These are phyloP conservation scores for Trichoderma afroharzianum DNA, from an alignment of 2,329 filamentous ascomycete genomes.

Conservation along the genomic window DNA sequence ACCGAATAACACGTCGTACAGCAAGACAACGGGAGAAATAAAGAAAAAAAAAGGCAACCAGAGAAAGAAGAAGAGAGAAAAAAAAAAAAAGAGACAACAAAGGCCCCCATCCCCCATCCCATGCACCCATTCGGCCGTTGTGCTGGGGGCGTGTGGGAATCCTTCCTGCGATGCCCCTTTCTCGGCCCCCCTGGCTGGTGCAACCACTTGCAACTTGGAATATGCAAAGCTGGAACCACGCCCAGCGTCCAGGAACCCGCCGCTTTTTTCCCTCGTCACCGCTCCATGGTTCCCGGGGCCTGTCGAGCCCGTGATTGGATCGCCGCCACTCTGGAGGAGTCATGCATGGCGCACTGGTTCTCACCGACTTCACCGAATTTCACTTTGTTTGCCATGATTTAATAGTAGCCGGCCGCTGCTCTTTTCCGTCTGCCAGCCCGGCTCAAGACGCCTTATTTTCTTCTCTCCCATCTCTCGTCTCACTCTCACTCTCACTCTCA, in stretches of 20 bases:
- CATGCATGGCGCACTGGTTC: slow-evolving; percentile 21
- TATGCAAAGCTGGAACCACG: slow-evolving; percentile 2
- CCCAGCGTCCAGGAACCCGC: slow-evolving; percentile 21
- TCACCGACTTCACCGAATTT: slow-evolving; percentile 34
- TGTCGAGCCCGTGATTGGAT: slow-evolving; percentile 22
- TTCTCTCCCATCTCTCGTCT: not conserved
- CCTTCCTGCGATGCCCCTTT: slow-evolving; percentile 8
- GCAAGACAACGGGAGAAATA: not conserved
- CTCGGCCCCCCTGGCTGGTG: slow-evolving; percentile 5
- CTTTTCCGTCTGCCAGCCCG: not conserved
- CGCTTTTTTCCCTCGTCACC: slow-evolving; percentile 21
- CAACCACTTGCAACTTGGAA: slow-evolving; percentile 9
- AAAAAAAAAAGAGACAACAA: not conserved
- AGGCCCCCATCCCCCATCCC: not conserved
- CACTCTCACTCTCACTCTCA: not conserved
- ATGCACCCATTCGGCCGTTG: slow-evolving; percentile 1
- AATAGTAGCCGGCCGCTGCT: slow-evolving; percentile 11
- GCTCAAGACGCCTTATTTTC: slow-evolving; percentile 1
- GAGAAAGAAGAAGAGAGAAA: not conserved
- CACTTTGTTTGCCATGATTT: slow-evolving; percentile 17
- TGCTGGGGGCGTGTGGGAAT: slow-evolving; percentile 6
- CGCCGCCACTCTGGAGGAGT: slow-evolving; percentile 20
- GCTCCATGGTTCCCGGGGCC: slow-evolving; percentile 19
- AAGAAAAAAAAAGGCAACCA: not conserved
- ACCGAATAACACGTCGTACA: not conserved